phyloP scores from a whole-genome alignment of 2,329 filamentous ascomycete genomes.

The Aspergillus intermedius region DNA sequence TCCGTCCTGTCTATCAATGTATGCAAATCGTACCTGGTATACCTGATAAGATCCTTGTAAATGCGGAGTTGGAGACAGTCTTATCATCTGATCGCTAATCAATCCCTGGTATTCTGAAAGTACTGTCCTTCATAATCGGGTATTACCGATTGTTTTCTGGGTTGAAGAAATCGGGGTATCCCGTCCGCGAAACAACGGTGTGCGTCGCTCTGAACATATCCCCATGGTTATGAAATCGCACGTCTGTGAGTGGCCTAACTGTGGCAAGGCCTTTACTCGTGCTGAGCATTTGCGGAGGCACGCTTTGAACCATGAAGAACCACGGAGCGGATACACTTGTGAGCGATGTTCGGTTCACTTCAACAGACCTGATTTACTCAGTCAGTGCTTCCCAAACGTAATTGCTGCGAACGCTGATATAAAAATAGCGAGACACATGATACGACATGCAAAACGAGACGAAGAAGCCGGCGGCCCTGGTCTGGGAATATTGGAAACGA shows the following conservation, averaged over 20 bases:
- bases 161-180: not conserved
- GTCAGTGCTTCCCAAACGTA: conserved; percentile 29
- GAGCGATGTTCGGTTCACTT: conserved; percentile 55
- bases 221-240: conserved; percentile 6
- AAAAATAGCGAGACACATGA: conserved; percentile 51
- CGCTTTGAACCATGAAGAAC: conserved; percentile 50
- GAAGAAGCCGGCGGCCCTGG: conserved; percentile 46
- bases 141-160: too few relatives aligned
- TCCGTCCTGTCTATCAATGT: not conserved
- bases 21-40: too few relatives aligned
- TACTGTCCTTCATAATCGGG: too few relatives aligned
- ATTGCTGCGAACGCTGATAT: not conserved
- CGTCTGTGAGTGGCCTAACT: conserved; percentile 42
- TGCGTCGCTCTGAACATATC: not conserved
- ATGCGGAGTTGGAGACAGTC: too few relatives aligned
- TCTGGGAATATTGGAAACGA: conserved; percentile 42
- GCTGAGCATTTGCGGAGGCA: conserved; percentile 55
- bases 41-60: too few relatives aligned
- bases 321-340: conserved; percentile 47
- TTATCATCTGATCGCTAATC: too few relatives aligned
- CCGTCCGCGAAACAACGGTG: not conserved
- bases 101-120: too few relatives aligned
- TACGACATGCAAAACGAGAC: conserved; percentile 46
- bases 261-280: conserved; percentile 50
- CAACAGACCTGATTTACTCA: conserved; percentile 53